Percentiles rank a stretch among this genome's conserved stretches.
Conservation (phyloP, 495 filamentous ascomycete species). For the Cryomyces minteri region DNA sequence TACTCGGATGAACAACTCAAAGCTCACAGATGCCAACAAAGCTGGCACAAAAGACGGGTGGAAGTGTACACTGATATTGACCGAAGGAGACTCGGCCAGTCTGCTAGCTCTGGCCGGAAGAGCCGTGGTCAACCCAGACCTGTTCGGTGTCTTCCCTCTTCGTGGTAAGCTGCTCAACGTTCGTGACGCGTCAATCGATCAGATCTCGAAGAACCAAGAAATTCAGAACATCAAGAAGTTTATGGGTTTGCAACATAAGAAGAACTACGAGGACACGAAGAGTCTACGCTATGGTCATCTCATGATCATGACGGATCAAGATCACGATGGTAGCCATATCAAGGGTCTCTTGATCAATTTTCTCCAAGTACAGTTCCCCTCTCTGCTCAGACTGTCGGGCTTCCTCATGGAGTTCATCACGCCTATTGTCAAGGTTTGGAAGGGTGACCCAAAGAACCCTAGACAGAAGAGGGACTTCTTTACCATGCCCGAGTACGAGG, state of each 20-base stretch:
- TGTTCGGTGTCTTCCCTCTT: conserved; percentile 94
- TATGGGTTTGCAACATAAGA: conserved; percentile 94
- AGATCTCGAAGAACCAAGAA: conserved; percentile 89
- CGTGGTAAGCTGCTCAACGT: conserved; percentile 98
- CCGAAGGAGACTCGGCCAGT: conserved; percentile 95
- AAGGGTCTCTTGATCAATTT: conserved; percentile 99
- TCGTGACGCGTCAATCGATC: conserved; percentile 83
- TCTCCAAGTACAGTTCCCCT: conserved; percentile 86
- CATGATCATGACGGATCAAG: conserved; percentile 99
- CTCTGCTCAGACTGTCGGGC: conserved; percentile 69
- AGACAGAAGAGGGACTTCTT: conserved; percentile 67
- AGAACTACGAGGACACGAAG: conserved; percentile 72
- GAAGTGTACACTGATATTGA: conserved; percentile 86
- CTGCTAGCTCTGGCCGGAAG: conserved; percentile 81
- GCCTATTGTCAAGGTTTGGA: conserved; percentile 98
- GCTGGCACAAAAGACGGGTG: conserved; percentile 82
- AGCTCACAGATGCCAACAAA: conserved; percentile 91
- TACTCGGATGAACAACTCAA: conserved; percentile 82
- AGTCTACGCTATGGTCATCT: conserved; percentile 89
- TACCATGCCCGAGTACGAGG: conserved; percentile 88
- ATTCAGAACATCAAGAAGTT: conserved; percentile 99
- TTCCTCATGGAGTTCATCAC: conserved; percentile 98
- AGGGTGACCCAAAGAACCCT: conserved; percentile 87
- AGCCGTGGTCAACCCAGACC: conserved; percentile 79
- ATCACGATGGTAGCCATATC: conserved; percentile 98